Conservation (phyloP, 2,329 filamentous ascomycete species). For the Fusarium camptoceras region DNA sequence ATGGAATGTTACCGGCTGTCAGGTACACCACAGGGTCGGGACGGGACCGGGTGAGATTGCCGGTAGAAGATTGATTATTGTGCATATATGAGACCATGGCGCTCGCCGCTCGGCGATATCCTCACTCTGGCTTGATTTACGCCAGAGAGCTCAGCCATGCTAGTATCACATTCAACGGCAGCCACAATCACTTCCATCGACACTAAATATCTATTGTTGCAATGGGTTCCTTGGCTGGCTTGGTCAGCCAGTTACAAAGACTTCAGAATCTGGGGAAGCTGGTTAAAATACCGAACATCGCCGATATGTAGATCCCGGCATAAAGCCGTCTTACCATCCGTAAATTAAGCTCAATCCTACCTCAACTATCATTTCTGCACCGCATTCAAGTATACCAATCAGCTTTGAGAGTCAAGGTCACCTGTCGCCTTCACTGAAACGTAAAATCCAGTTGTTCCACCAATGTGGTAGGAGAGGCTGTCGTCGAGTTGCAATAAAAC, state of each 20-base stretch:
- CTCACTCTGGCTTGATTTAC: slow-evolving; percentile 24
- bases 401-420: background rate
- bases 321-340: slow-evolving; percentile 3
- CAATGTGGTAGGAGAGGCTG: no score
- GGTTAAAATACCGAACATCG: background rate
- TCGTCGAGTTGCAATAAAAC: no score
- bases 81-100: slow-evolving; percentile 29
- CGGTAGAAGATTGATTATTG: slow-evolving; percentile 15
- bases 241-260: background rate
- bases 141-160: background rate
- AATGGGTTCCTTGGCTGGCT: background rate
- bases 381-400: accelerated
- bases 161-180: background rate
- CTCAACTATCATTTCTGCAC: background rate
- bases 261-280: background rate
- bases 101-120: slow-evolving; percentile 33
- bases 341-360: background rate
- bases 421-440: background rate
- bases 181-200: background rate
- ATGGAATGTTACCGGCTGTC: slow-evolving; percentile 4
- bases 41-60: slow-evolving; percentile 23
- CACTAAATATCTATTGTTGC: background rate
- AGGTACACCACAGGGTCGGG: slow-evolving; percentile 12
- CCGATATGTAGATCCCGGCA: slow-evolving; percentile 3
- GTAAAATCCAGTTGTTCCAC: background rate